Conservation (phyloP, 2,329 filamentous ascomycete species). For the Lachnellula willkommii region DNA sequence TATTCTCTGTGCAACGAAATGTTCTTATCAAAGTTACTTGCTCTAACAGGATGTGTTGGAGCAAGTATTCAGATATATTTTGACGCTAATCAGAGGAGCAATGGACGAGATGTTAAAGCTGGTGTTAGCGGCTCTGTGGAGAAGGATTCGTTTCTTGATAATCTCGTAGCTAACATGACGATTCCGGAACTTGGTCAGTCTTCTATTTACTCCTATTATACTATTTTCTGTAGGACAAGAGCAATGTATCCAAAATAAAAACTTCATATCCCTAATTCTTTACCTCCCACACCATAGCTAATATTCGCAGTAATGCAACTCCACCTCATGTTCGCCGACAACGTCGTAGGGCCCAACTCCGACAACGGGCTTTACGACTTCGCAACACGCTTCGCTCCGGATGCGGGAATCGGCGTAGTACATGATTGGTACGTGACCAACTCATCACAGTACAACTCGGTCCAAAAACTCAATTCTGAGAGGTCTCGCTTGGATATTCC, state of each 20-base stretch:
- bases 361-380: slow-evolving; percentile 32
- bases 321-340: slow-evolving; percentile 40
- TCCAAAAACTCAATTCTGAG: slow-evolving; percentile 36
- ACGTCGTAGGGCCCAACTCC: slow-evolving; percentile 36
- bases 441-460: slow-evolving; percentile 37
- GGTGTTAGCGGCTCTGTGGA: neutral
- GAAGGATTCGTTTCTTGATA: slow-evolving; percentile 13
- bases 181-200: slow-evolving; percentile 14
- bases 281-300: neutral
- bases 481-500: slow-evolving; percentile 37
- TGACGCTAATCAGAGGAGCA: no score
- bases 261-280: neutral
- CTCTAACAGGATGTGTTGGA: no score
- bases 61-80: no score
- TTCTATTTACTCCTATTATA: neutral
- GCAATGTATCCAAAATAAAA: neutral
- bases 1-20: no score
- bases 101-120: neutral
- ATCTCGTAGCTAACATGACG: slow-evolving; percentile 14
- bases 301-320: slow-evolving; percentile 35
- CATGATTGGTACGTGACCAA: slow-evolving; percentile 42
- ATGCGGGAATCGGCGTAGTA: slow-evolving; percentile 37
- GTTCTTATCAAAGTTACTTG: no score
- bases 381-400: slow-evolving; percentile 29
- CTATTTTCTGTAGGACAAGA: no score